phyloP scores from a whole-genome alignment of 768 basidiomycete genomes.

The Boletus bicolor region DNA sequence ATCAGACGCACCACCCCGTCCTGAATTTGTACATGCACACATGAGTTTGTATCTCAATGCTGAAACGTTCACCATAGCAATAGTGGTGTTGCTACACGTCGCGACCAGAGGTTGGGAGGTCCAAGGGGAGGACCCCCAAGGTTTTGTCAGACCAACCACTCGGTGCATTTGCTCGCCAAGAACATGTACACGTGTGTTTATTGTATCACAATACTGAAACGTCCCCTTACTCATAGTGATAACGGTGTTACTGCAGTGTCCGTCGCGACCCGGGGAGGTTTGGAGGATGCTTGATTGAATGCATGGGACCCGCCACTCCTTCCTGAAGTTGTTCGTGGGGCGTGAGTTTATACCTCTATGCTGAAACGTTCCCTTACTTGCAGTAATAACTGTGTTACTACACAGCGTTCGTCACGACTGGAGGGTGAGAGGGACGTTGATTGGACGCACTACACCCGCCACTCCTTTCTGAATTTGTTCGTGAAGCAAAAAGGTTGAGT shows the following conservation, averaged over 20 bases:
- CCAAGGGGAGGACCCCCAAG: no score
- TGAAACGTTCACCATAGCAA: background rate
- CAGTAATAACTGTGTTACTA: constrained; percentile 43
- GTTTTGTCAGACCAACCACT: background rate
- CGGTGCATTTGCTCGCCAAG: background rate
- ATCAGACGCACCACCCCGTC: constrained; percentile 47
- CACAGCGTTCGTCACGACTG: background rate
- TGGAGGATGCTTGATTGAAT: no score
- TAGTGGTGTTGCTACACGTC: constrained; percentile 47
- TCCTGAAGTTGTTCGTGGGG: constrained; percentile 45
- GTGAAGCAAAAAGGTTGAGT: constrained; percentile 14
- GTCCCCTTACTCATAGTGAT: background rate
- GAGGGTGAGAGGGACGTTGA: background rate
- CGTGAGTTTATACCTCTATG: constrained; percentile 16
- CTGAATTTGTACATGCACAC: constrained; percentile 46
- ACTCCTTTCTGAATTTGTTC: background rate
- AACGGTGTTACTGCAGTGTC: background rate
- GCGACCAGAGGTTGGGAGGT: background rate
- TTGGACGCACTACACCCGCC: background rate
- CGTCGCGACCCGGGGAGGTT: no score
- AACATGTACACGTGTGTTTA: background rate
- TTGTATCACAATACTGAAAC: background rate
- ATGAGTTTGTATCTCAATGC: constrained; percentile 14
- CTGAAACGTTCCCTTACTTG: background rate
- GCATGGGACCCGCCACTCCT: no score